phyloP scores from a whole-genome alignment of 1,284 basidiomycete genomes.

The Golubevia pallescens region DNA sequence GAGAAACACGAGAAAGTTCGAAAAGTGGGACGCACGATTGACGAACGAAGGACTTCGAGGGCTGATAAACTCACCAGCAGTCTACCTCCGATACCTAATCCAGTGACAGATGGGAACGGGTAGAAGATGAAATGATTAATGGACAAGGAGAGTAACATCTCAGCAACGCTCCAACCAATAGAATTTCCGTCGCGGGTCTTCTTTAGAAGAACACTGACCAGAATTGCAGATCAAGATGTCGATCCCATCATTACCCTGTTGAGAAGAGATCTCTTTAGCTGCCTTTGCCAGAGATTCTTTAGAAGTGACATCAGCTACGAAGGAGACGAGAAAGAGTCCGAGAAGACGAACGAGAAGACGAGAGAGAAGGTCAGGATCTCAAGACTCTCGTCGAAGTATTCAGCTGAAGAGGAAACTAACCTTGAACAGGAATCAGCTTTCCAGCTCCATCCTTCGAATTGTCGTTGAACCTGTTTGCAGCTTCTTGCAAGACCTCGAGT shows the following conservation, averaged over 20 bases:
- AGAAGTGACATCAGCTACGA: slow-evolving; percentile 23
- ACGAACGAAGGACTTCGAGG: too few relatives aligned
- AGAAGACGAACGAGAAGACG: too few relatives aligned
- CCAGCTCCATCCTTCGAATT: slow-evolving; percentile 5
- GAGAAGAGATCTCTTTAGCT: slow-evolving; percentile 6
- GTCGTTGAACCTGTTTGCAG: slow-evolving; percentile 3
- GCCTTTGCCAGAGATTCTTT: slow-evolving; percentile 20
- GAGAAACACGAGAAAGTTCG: slow-evolving; percentile 2
- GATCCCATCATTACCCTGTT: slow-evolving; percentile 14
- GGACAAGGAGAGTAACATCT: too few relatives aligned
- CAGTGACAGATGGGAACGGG: too few relatives aligned
- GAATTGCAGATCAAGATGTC: slow-evolving; percentile 30
- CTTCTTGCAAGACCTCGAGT: slow-evolving; percentile 12
- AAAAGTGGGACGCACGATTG: background rate
- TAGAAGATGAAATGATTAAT: too few relatives aligned
- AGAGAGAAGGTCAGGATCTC: too few relatives aligned
- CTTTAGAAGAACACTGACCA: too few relatives aligned
- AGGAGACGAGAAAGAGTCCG: too few relatives aligned
- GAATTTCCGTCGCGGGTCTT: too few relatives aligned
- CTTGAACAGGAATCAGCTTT: slow-evolving; percentile 13
- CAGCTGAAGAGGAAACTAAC: background rate
- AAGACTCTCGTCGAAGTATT: too few relatives aligned
- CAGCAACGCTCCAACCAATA: too few relatives aligned
- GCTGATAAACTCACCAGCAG: slow-evolving; percentile 16
- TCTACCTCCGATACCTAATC: slow-evolving; percentile 18